These are phyloP conservation scores for Taphrina sp. DNA, from an alignment of 1,139 yeast genomes.

Conservation along the genomic window DNA sequence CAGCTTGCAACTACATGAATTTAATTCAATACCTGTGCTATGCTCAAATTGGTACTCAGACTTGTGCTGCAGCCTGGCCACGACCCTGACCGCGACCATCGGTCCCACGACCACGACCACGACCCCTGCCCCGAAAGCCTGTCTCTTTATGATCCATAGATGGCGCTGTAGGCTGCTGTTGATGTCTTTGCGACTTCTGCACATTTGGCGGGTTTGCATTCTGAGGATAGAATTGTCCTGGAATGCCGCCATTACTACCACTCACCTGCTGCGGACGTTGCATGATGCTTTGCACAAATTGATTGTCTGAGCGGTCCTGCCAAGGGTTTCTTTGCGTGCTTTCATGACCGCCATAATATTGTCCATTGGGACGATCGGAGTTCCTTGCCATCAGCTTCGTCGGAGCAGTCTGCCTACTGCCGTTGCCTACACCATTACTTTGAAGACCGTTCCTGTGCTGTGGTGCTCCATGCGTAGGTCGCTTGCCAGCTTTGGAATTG, in stretches of 20 bases:
- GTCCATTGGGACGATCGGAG: slow-evolving; percentile 2
- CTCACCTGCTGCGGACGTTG: not conserved
- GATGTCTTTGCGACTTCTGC: not conserved
- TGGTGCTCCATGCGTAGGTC: too few relatives aligned
- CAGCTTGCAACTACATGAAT: too few relatives aligned
- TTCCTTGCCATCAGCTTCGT: not conserved
- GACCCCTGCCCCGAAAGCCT: slow-evolving; percentile 30
- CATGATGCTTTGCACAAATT: slow-evolving; percentile 21
- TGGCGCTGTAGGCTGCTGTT: not conserved
- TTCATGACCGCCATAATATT: slow-evolving; percentile 6
- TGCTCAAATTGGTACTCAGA: slow-evolving; percentile 93
- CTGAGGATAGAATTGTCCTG: slow-evolving; percentile 7
- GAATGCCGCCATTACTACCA: not conserved
- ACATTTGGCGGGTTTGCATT: not conserved
- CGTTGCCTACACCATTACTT: not conserved
- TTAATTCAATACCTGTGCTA: too few relatives aligned
- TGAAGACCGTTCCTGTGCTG: slow-evolving; percentile 6
- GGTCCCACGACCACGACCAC: slow-evolving; percentile 25
- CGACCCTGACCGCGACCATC: slow-evolving; percentile 43
- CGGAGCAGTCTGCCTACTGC: not conserved
- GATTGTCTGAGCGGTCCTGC: slow-evolving; percentile 24
- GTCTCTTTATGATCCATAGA: not conserved
- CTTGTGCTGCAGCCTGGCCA: slow-evolving; percentile 65
- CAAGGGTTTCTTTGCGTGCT: slow-evolving; percentile 7
- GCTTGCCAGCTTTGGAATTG: slow-evolving; percentile 32